Evolutionary conservation across 2,329 filamentous ascomycete species (phyloP), one percentile per base, ranked within the genome.

Genomic region (Plectosphaerella plurivora): DNA sequence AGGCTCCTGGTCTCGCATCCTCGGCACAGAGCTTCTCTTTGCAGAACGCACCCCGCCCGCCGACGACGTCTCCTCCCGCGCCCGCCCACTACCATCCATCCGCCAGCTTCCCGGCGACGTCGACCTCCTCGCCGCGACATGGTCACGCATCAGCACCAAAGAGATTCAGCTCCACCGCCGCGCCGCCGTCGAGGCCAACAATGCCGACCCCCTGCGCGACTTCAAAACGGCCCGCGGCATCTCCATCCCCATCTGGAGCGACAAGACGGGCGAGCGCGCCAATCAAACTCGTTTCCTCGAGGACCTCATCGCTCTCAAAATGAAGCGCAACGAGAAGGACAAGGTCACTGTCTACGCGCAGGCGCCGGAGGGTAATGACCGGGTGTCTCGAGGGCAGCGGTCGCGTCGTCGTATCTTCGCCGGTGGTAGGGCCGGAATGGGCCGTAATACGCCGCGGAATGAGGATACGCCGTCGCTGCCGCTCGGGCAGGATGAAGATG

Each of bases 21-120:
- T 96, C 44, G 93, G 93, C 36, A 96, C 91, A 0, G 90, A 95
- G 59, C 73, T 92, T 57, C 81, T 96, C 42, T 87, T 97, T 61
- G 78, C 77, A 1, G 70, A 69, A 15, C 79, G 76, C 49, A 60
- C 69, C 39, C 51, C 48, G 16, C 16, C 36, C 16, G 45, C 42
- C 56, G 70, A 77, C 55, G 56, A 64, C 7, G 59, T 69, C 51
- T 60, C 65, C 11, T 65, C 65, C 9, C 41, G 41, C 41, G 25
- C n/a, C 14, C 48, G 48, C n/a, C 50, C 36, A 6, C 65, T 79
- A 3, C 77, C 79, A 4, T 67, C 68, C 9, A 65, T 81, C 39
- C 78, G 76, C n/a, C 71, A 74, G 22, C 75, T 82, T 24, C 73
- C 71, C 33, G 75, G 79, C 20, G 78, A 81, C 22, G 83, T 89